Evolutionary conservation across 345 rosid genomes (phyloP).

Genomic region (Linum lewisii): DNA sequence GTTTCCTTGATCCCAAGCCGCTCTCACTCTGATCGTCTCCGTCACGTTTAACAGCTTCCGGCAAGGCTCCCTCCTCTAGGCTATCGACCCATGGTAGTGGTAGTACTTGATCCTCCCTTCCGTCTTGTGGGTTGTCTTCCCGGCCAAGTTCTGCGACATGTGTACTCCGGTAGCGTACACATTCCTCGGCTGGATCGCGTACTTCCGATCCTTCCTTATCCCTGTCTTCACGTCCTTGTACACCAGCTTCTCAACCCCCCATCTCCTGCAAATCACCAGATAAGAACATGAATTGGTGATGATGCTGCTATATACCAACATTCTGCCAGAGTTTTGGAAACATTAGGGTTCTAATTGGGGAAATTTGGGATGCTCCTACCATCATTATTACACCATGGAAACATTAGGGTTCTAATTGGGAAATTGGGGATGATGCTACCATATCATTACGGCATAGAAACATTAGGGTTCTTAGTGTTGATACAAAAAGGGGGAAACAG

Average conservation of each 20-base stretch:
- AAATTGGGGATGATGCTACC: too few relatives aligned
- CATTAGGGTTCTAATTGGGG: too few relatives aligned
- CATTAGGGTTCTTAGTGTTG: too few relatives aligned
- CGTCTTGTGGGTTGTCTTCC: slow-evolving; percentile 67
- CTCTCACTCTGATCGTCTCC: not conserved
- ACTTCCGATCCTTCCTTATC: slow-evolving; percentile 69
- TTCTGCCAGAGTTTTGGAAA: too few relatives aligned
- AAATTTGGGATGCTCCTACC: too few relatives aligned
- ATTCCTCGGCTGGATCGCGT: slow-evolving; percentile 79
- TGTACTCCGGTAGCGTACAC: slow-evolving; percentile 81
- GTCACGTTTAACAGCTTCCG: slow-evolving; percentile 28
- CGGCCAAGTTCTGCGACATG: slow-evolving; percentile 83
- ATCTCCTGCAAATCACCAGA: slow-evolving; percentile 63
- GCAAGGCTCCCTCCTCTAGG: slow-evolving; percentile 53
- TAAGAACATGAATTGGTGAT: too few relatives aligned
- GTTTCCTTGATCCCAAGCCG: too few relatives aligned
- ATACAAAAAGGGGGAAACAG: not conserved
- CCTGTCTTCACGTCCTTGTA: slow-evolving; percentile 59
- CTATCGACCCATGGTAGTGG: slow-evolving; percentile 70
- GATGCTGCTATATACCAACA: too few relatives aligned
- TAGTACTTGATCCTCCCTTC: slow-evolving; percentile 67
- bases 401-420: too few relatives aligned
- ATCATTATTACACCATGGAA: too few relatives aligned
- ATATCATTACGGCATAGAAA: too few relatives aligned
- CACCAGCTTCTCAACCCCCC: slow-evolving; percentile 87